These are phyloP conservation scores for Aegilops umbellulata DNA, from an alignment of 176 grass and related monocot genomes.

Conservation along the genomic window DNA sequence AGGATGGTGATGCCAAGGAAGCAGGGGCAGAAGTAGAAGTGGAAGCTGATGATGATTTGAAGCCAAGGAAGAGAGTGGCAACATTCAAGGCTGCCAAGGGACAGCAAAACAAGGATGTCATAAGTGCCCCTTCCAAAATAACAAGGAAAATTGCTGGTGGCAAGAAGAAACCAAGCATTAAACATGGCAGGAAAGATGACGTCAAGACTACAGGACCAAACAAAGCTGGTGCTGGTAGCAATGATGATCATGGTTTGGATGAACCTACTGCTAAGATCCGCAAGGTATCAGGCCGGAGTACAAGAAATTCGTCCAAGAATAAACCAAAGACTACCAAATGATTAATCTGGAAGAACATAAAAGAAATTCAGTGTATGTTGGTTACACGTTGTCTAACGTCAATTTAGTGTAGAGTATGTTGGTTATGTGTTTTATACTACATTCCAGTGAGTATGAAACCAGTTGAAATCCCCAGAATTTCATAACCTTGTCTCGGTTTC, in stretches of 20 bases:
- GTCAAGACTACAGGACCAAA: background rate
- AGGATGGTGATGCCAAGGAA: conserved; percentile 31
- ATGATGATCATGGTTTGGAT: background rate
- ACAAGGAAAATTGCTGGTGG: background rate
- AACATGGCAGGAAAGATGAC: background rate
- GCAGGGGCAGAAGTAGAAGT: background rate
- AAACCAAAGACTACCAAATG: background rate
- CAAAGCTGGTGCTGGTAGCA: background rate
- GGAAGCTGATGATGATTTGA: conserved; percentile 18
- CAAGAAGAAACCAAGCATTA: background rate
- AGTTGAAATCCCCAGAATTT: background rate
- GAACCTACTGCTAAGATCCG: background rate
- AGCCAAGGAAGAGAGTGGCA: conserved; percentile 35
- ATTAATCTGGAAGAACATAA: conserved; percentile 4
- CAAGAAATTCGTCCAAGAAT: conserved; percentile 30
- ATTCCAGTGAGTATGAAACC: background rate
- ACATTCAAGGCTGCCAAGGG: conserved; percentile 6
- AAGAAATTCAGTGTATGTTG: background rate
- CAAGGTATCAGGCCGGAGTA: background rate
- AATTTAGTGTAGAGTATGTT: conserved; percentile 21
- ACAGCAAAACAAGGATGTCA: conserved; percentile 1
- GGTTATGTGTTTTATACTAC: background rate
- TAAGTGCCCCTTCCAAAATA: conserved; percentile 5
- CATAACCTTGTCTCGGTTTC: background rate
- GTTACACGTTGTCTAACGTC: background rate